Evolutionary conservation across 116 monocot genomes (phyloP).

Genomic region (Posidonia oceanica): DNA sequence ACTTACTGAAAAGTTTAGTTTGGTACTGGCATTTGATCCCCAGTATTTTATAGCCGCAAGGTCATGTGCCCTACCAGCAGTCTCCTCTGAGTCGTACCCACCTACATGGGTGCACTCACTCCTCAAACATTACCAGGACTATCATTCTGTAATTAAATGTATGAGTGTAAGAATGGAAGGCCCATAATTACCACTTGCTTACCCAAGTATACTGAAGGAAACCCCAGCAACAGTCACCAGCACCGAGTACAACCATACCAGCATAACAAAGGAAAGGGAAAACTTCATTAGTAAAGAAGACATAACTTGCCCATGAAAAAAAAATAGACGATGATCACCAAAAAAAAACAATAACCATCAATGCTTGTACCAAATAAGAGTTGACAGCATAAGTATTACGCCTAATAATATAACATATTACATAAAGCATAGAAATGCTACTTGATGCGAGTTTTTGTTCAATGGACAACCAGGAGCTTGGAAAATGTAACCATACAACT

Average conservation of each 20-base stretch:
- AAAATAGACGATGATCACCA: neutral
- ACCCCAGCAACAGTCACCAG: neutral
- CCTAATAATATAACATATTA: too few relatives aligned
- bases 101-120: slow-evolving; percentile 16
- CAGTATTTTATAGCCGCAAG: slow-evolving; percentile 78
- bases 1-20: slow-evolving; percentile 55
- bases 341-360: neutral
- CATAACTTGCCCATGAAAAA: neutral
- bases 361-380: neutral
- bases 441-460: too few relatives aligned
- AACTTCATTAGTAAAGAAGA: neutral
- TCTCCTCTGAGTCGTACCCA: slow-evolving; percentile 64
- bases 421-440: too few relatives aligned
- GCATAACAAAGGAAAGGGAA: neutral
- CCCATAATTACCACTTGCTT: slow-evolving; percentile 7
- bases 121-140: neutral
- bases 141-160: neutral
- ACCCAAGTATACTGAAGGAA: slow-evolving; percentile 58
- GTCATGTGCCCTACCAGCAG: slow-evolving; percentile 66
- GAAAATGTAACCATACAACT: neutral
- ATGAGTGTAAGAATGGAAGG: neutral
- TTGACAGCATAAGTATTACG: neutral
- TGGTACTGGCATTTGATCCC: slow-evolving; percentile 37
- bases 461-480: too few relatives aligned
- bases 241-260: neutral